Conservation (phyloP, 2,329 filamentous ascomycete species). For the Periconia sp. region DNA sequence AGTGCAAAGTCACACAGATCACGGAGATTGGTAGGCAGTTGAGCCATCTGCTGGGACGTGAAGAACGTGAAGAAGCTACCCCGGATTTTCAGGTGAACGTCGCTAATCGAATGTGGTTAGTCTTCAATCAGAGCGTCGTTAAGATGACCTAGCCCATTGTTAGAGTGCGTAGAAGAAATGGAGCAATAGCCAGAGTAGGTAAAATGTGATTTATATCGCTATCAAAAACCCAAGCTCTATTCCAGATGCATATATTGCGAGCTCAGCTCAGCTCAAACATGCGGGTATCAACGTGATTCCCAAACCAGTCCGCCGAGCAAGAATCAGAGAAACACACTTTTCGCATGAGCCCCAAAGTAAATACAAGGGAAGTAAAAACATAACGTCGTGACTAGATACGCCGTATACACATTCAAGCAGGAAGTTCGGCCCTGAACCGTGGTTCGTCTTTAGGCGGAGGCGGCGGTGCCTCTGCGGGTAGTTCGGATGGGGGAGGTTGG, state of each 20-base stretch:
- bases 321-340: background rate
- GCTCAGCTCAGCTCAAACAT: slow-evolving; percentile 5
- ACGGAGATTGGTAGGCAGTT: no score
- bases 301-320: background rate
- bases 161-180: no score
- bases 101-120: no score
- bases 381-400: background rate
- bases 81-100: no score
- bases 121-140: no score
- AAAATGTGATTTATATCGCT: no score
- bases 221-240: no score
- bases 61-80: no score
- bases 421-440: slow-evolving; percentile 15
- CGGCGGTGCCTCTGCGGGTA: slow-evolving; percentile 15
- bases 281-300: slow-evolving; percentile 10
- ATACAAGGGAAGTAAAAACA: background rate
- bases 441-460: slow-evolving; percentile 16
- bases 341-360: background rate
- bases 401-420: slow-evolving; percentile 10
- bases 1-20: no score
- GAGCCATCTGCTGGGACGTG: no score
- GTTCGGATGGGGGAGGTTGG: slow-evolving; percentile 9
- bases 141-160: no score
- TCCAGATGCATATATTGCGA: background rate
- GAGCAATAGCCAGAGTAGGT: no score